These are phyloP conservation scores for Penicillium paxilli DNA, from an alignment of 495 filamentous ascomycete genomes.

Conservation along the genomic window DNA sequence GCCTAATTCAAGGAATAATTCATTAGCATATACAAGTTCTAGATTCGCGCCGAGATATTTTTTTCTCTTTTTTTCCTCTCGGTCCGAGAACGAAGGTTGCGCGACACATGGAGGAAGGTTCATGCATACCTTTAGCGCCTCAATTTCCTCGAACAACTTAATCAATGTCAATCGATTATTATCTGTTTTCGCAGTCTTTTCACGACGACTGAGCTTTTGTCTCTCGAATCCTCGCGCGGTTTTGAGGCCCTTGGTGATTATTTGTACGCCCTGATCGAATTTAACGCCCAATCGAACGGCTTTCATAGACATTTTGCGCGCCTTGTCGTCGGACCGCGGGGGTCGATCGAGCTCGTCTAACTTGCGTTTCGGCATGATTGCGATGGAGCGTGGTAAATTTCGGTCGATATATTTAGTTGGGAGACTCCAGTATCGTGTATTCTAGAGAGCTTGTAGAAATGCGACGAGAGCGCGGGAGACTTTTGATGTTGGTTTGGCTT, in stretches of 20 bases:
- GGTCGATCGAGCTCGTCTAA: conserved; percentile 33
- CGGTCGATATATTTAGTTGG: too few relatives aligned
- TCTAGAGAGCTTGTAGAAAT: neutral
- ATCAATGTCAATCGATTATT: conserved; percentile 38
- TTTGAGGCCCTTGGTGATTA: conserved; percentile 70
- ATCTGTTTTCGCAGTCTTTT: conserved; percentile 63
- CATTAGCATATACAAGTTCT: neutral
- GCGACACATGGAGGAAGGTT: neutral
- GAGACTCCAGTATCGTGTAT: neutral
- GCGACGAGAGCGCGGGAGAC: neutral
- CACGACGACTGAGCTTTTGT: conserved; percentile 78
- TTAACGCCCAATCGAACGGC: conserved; percentile 49
- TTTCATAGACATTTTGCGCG: conserved; percentile 34
- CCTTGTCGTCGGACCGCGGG: conserved; percentile 12
- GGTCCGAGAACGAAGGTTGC: too few relatives aligned
- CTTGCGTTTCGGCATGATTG: conserved; percentile 51
- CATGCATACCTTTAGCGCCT: conserved; percentile 68
- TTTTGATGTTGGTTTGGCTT: neutral
- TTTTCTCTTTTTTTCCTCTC: too few relatives aligned
- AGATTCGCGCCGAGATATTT: neutral
- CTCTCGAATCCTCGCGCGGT: conserved; percentile 83
- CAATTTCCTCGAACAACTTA: conserved; percentile 71
- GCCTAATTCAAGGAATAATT: conserved; percentile 22
- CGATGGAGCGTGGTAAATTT: neutral
- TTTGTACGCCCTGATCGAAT: conserved; percentile 57